Evolutionary conservation across 1,284 basidiomycete species (phyloP).

Genomic region (Pascua guehoae): DNA sequence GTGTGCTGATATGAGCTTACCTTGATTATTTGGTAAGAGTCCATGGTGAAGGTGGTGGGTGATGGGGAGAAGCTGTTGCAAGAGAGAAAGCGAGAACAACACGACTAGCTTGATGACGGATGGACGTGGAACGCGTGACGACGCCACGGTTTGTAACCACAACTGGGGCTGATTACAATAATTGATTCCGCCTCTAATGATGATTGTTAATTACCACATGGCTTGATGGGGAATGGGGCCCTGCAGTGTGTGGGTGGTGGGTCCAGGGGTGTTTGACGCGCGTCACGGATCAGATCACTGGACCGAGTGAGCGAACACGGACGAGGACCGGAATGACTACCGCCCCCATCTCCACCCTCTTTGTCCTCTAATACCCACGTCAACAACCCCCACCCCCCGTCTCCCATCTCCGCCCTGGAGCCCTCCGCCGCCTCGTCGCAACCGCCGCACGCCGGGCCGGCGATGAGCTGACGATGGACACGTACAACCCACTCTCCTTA

Average conservation of each 20-base stretch:
- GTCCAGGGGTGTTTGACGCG: not conserved
- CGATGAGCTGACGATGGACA: constrained; percentile 15
- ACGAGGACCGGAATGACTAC: not conserved
- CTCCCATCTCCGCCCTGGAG: not conserved
- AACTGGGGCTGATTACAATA: no score
- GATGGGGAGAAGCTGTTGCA: not conserved
- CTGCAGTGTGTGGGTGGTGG: not conserved
- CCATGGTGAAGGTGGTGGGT: constrained; percentile 3
- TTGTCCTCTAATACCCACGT: not conserved
- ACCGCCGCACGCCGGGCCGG: constrained; percentile 1
- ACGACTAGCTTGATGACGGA: no score
- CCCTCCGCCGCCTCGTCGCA: not conserved
- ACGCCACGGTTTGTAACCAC: no score
- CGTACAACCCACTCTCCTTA: constrained; percentile 46
- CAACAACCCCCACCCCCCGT: not conserved
- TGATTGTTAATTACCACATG: no score
- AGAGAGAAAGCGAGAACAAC: no score
- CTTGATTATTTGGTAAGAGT: constrained; percentile 14
- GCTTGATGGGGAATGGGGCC: not conserved
- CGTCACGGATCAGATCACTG: no score
- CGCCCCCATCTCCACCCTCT: not conserved
- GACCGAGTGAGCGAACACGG: not conserved
- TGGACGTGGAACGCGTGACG: no score
- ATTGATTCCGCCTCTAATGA: no score
- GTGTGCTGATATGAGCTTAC: constrained; percentile 1